A percentile compares a stretch with the other conserved stretches of the same genome.
Evolutionary conservation across 2,329 filamentous ascomycete species (phyloP).

Genomic region (Xylariomycetidae sp.): DNA sequence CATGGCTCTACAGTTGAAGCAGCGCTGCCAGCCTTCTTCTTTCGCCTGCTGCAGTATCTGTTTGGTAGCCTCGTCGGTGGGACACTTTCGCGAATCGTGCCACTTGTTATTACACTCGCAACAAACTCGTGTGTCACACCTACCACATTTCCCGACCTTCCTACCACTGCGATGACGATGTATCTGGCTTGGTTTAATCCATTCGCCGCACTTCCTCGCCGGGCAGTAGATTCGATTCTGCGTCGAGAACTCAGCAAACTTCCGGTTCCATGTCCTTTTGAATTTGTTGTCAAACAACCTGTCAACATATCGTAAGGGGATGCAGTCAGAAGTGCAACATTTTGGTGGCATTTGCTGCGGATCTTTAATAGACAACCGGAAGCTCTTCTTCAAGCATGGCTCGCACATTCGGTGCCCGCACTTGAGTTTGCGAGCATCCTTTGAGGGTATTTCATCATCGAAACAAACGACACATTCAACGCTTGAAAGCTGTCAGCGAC

Average conservation of each 20-base stretch:
- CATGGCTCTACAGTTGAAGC: conserved; percentile 67
- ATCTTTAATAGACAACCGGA: conserved; percentile 71
- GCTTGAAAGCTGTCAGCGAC: conserved; percentile 35
- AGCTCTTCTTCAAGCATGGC: conserved; percentile 67
- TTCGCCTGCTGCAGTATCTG: conserved; percentile 61
- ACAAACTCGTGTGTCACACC: conserved; percentile 73
- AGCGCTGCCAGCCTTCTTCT: conserved; percentile 69
- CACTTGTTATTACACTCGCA: conserved; percentile 67
- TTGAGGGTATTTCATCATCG: conserved; percentile 60
- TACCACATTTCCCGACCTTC: conserved; percentile 64
- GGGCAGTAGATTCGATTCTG: conserved; percentile 77
- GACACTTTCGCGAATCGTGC: conserved; percentile 67
- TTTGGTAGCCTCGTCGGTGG: conserved; percentile 63
- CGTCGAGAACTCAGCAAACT: conserved; percentile 71
- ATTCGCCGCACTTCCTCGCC: conserved; percentile 65
- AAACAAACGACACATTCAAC: conserved; percentile 70
- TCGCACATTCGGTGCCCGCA: conserved; percentile 83
- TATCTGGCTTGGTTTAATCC: conserved; percentile 71
- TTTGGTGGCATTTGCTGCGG: conserved; percentile 78
- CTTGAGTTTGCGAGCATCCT: conserved; percentile 64
- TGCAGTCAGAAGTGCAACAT: conserved; percentile 71
- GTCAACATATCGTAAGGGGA: conserved; percentile 72
- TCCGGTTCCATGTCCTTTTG: conserved; percentile 76
- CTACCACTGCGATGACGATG: conserved; percentile 50
- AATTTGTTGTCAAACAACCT: conserved; percentile 68